These are phyloP conservation scores for Eutrema japonicum DNA, from an alignment of 345 rosid species.

Conservation along the genomic window DNA sequence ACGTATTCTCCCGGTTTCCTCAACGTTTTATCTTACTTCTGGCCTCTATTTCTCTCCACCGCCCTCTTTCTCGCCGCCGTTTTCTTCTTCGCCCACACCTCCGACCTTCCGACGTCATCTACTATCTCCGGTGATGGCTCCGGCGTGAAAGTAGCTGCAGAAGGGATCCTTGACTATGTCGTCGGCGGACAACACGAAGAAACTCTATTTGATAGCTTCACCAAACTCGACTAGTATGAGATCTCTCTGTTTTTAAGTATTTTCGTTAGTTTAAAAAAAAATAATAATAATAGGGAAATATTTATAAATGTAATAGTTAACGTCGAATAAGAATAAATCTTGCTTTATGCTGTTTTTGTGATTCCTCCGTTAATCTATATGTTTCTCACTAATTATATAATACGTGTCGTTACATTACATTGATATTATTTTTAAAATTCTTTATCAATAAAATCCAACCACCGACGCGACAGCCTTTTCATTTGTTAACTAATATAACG, in stretches of 20 bases:
- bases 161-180: slow-evolving; percentile 73
- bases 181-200: slow-evolving; percentile 67
- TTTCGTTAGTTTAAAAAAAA: slow-evolving; percentile 4
- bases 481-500: neutral
- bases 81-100: slow-evolving; percentile 64
- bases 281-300: slow-evolving; percentile 1
- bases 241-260: slow-evolving; percentile 15
- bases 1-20: slow-evolving; percentile 72
- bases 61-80: slow-evolving; percentile 78
- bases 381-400: slow-evolving; percentile 2
- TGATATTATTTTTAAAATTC: neutral
- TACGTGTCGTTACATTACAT: neutral
- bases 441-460: slow-evolving; percentile 19
- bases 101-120: slow-evolving; percentile 43
- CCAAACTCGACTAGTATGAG: slow-evolving; percentile 40
- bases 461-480: slow-evolving; percentile 33
- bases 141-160: slow-evolving; percentile 58
- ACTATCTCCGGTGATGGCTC: slow-evolving; percentile 45
- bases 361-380: neutral
- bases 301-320: slow-evolving; percentile 34
- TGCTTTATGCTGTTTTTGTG: slow-evolving; percentile 6
- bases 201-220: slow-evolving; percentile 35
- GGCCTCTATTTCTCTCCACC: slow-evolving; percentile 93
- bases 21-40: slow-evolving; percentile 73
- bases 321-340: slow-evolving; percentile 32